Conservation (phyloP, 805 yeast genomes). For the Spathaspora passalidarum region DNA sequence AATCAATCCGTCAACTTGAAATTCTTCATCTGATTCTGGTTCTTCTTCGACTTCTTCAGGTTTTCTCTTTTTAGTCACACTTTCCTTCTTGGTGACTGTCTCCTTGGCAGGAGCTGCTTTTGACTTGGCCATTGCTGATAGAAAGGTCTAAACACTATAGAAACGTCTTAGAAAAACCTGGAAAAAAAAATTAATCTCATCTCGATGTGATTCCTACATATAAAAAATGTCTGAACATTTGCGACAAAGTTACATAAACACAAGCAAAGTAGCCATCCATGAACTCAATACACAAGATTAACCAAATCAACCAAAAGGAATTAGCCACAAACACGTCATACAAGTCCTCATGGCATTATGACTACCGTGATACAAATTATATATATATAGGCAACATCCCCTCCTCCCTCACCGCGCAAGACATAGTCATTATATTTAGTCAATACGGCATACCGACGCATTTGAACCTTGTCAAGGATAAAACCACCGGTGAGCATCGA, state of each 20-base stretch:
- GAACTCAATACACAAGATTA: slow-evolving; percentile 44
- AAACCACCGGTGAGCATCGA: slow-evolving; percentile 23
- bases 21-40: slow-evolving; percentile 29
- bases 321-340: slow-evolving; percentile 55
- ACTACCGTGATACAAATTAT: slow-evolving; percentile 73
- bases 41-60: slow-evolving; percentile 14
- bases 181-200: slow-evolving; percentile 5
- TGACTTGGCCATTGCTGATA: slow-evolving; percentile 10
- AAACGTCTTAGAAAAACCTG: neutral
- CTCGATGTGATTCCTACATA: slow-evolving; percentile 2
- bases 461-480: slow-evolving; percentile 65
- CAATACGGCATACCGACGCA: slow-evolving; percentile 88
- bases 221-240: neutral
- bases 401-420: slow-evolving; percentile 64
- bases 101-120: neutral
- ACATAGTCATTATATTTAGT: slow-evolving; percentile 73
- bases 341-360: slow-evolving; percentile 86
- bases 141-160: neutral
- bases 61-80: slow-evolving; percentile 14
- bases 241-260: neutral
- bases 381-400: slow-evolving; percentile 76
- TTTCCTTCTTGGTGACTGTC: slow-evolving; percentile 2
- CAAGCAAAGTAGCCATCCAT: too few species aligned
- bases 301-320: slow-evolving; percentile 64
- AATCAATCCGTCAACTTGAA: slow-evolving; percentile 36